Conservation (phyloP, 371 early-diverging fungal species). For the Syncephalastrum racemosum region DNA sequence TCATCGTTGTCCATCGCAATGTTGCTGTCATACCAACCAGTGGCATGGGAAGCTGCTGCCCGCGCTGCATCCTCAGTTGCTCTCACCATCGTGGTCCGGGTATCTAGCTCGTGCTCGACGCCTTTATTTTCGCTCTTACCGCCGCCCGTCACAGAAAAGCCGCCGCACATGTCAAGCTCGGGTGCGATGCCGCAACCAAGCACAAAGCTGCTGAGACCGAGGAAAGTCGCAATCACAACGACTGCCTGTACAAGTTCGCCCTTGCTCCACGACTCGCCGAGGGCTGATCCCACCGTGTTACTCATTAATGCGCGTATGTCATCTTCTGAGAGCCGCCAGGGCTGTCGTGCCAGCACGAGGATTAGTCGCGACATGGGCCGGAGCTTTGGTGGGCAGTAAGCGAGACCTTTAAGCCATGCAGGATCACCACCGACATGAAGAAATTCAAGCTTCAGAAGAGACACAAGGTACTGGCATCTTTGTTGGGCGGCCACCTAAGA, state of each 20-base stretch:
- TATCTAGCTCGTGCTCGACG: constrained; percentile 46
- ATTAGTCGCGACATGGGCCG: constrained; percentile 49
- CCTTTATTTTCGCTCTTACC: constrained; percentile 16
- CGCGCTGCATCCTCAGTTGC: constrained; percentile 13
- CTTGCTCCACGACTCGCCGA: constrained; percentile 56
- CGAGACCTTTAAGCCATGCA: constrained; percentile 58
- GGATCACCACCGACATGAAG: constrained; percentile 62
- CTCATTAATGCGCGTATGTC: constrained; percentile 49
- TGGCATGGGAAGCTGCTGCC: constrained; percentile 30
- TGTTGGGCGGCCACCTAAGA: constrained; percentile 61
- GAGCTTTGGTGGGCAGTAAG: constrained; percentile 55
- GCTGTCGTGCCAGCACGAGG: constrained; percentile 57
- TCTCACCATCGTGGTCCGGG: constrained; percentile 12
- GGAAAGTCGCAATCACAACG: constrained; percentile 53
- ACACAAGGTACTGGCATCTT: constrained; percentile 61
- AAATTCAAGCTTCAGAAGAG: constrained; percentile 54
- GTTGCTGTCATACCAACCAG: constrained; percentile 36
- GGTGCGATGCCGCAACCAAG: constrained; percentile 66
- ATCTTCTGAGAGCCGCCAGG: constrained; percentile 54
- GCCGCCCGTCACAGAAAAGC: constrained; percentile 25
- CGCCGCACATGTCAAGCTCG: constrained; percentile 66
- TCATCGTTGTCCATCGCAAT: constrained; percentile 8
- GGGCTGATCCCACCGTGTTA: constrained; percentile 16
- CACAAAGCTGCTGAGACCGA: constrained; percentile 61
- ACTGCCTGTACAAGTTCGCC: constrained; percentile 67